These are phyloP conservation scores for Yamadazyma sp. DNA, from an alignment of 805 yeast genomes.

Conservation along the genomic window DNA sequence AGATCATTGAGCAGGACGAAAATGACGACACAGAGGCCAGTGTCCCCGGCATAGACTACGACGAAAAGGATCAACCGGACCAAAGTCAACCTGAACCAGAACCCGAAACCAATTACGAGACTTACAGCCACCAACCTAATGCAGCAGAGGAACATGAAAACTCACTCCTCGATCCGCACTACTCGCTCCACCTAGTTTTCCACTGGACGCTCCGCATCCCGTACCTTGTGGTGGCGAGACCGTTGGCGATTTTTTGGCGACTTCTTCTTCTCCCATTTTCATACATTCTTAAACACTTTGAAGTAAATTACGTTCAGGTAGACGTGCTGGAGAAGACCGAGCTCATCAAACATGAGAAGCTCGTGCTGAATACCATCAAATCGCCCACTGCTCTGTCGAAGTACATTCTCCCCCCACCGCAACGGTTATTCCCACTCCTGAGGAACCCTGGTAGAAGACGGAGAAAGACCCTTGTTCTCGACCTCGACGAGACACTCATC, in stretches of 20 bases:
- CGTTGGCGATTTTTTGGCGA: conserved; percentile 49
- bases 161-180: conserved; percentile 8
- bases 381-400: conserved; percentile 42
- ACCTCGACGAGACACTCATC: conserved; percentile 90
- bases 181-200: conserved; percentile 7
- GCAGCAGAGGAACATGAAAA: too few relatives aligned
- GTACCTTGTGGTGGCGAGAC: conserved; percentile 50
- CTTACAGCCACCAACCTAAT: too few relatives aligned
- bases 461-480: conserved; percentile 73
- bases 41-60: too few relatives aligned
- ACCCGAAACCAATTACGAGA: too few relatives aligned
- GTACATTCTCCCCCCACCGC: conserved; percentile 48
- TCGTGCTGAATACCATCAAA: conserved; percentile 40
- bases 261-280: conserved; percentile 57
- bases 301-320: conserved; percentile 12
- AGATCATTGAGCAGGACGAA: conserved; percentile 10
- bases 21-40: conserved; percentile 1
- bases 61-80: too few relatives aligned
- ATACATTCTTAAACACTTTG: conserved; percentile 18
- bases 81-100: too few relatives aligned
- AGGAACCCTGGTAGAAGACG: conserved; percentile 37
- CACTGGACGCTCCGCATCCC: conserved; percentile 10
- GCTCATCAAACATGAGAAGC: conserved; percentile 39
- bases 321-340: conserved; percentile 32
- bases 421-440: conserved; percentile 40